Evolutionary conservation across 208 protist species (phyloP), one percentile per base, ranked within the genome.

Genomic region (Tritrichomonas musculus): DNA sequence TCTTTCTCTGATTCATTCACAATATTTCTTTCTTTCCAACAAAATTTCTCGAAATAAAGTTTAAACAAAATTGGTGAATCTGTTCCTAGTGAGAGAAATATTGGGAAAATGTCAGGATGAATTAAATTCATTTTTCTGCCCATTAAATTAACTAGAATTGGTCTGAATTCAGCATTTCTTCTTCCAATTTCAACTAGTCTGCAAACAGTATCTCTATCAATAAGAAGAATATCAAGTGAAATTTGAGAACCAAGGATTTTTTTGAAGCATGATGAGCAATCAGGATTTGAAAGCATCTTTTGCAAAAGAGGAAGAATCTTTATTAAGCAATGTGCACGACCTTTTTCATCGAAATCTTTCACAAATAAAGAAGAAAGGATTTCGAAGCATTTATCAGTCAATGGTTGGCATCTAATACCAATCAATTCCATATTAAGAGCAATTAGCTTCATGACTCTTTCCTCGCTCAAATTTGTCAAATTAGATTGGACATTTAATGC

Each of bases 161-260:
- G 14, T 39, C 22, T 25, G 44, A 88, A 88, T 22, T 57, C n/a
- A 39, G 33, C 2, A 14, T 41, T 53, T 88, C 47, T 88, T 57
- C 77, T 25, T 33, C 77, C 77, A 11, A 88, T 53, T n/a, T 88
- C 77, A 57, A 88, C 47, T 22, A 88, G 44, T 88, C 47, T 88
- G 25, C 41, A 36, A 9, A 88, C 41, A 11, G 44, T 88, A 8
- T 47, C 57, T 36, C 41, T 11, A 27, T 88, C 47, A 3, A 39
- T 14, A 8, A 88, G 20, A 39, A 88, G 39, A 39, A n/a, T 9
- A 8, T 44, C 44, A 1, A 88, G 27, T 39, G 44, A 53, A 13
- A 88, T 39, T 39, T 27, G 0, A 17, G 44, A 57, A 1, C n/a
- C 41, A n/a, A 88, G 27, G 1, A 88, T 60, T 60, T 41, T 41